A percentile compares a stretch with the other conserved stretches of the same genome.
These are phyloP conservation scores for Phaffomyces thermotolerans DNA, from an alignment of 805 yeast species.

Conservation along the genomic window DNA sequence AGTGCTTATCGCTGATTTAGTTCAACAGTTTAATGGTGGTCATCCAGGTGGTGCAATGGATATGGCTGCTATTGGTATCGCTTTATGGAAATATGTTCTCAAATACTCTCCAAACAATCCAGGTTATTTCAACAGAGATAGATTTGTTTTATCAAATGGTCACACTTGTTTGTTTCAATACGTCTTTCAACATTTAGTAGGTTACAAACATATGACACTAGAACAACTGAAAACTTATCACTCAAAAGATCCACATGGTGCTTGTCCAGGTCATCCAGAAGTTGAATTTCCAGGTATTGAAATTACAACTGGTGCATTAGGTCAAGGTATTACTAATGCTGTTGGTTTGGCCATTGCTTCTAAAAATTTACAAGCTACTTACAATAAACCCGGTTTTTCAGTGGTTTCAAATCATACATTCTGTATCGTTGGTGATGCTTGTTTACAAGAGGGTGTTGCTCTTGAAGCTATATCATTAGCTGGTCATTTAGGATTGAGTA, in stretches of 20 bases:
- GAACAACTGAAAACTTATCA: conserved; percentile 89
- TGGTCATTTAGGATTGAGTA: conserved; percentile 90
- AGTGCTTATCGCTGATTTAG: conserved; percentile 80
- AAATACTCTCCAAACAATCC: conserved; percentile 88
- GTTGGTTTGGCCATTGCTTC: conserved; percentile 96
- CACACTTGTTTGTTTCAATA: conserved; percentile 91
- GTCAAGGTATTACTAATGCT: conserved; percentile 95
- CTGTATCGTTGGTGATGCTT: conserved; percentile 90
- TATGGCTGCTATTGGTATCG: conserved; percentile 92
- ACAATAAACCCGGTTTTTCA: conserved; percentile 78
- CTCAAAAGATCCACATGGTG: conserved; percentile 65
- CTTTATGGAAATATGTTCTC: conserved; percentile 63
- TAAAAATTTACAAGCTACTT: conserved; percentile 83
- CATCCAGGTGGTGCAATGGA: conserved; percentile 99
- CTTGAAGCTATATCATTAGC: conserved; percentile 92
- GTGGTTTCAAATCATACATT: conserved; percentile 73
- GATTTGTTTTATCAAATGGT: conserved; percentile 93
- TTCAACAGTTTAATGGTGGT: conserved; percentile 85
- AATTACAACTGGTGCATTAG: conserved; percentile 97
- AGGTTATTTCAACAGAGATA: conserved; percentile 88
- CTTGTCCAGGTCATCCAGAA: conserved; percentile 97
- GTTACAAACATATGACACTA: conserved; percentile 61
- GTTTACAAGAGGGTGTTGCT: conserved; percentile 96
- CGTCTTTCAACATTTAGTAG: conserved; percentile 76
- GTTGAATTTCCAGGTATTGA: conserved; percentile 86